Evolutionary conservation across 139 green algal species (phyloP).

Genomic region (Pycnococcus provasolii): DNA sequence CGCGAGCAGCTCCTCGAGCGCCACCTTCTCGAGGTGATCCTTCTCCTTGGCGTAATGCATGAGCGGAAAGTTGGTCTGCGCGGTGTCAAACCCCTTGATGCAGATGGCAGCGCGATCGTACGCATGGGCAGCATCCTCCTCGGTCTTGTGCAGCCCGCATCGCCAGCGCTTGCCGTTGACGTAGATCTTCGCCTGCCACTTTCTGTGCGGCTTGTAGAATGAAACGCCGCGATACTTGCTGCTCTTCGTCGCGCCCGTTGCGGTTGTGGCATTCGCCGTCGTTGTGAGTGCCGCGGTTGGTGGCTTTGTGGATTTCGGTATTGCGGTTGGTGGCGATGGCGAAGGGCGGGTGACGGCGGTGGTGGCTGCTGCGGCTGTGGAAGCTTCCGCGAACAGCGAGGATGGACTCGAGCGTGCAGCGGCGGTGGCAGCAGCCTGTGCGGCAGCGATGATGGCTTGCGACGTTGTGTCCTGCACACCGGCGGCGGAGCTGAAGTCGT

Average conservation of each 20-base stretch:
- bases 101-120: constrained; percentile 30
- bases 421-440: too few relatives aligned
- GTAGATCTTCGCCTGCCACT: constrained; percentile 8
- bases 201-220: not conserved
- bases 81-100: not conserved
- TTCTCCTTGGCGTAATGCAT: not conserved
- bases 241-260: not conserved
- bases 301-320: too few relatives aligned
- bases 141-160: constrained; percentile 34
- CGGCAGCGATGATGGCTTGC: too few relatives aligned
- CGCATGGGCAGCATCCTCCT: constrained; percentile 37
- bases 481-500: too few relatives aligned
- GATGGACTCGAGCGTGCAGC: too few relatives aligned
- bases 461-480: too few relatives aligned
- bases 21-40: not conserved
- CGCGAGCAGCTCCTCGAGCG: not conserved
- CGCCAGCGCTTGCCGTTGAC: constrained; percentile 31
- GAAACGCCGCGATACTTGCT: constrained; percentile 10
- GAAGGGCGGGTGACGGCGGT: too few relatives aligned
- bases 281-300: too few relatives aligned
- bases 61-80: not conserved
- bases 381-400: too few relatives aligned
- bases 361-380: too few relatives aligned
- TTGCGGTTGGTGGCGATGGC: too few relatives aligned
- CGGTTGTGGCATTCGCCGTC: too few relatives aligned